phyloP scores from a whole-genome alignment of 2,329 filamentous ascomycete genomes.

The Hyphodiscus sp. region DNA sequence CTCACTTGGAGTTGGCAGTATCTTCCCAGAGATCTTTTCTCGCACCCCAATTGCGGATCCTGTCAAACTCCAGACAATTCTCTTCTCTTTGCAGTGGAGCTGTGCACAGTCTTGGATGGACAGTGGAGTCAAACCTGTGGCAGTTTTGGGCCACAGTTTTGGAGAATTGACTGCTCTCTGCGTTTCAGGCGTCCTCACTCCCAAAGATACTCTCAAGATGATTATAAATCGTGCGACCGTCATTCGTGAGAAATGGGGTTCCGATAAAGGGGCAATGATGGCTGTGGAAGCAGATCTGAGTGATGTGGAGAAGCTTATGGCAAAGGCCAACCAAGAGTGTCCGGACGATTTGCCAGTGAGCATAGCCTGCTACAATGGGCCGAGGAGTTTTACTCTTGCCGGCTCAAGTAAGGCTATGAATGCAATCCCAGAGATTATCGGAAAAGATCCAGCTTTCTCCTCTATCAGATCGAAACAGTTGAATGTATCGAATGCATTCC shows the following conservation, averaged over 20 bases:
- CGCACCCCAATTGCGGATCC: conserved; percentile 4
- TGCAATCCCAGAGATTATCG: conserved; percentile 10
- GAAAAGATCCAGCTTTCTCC: conserved; percentile 14
- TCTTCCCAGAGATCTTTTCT: conserved; percentile 12
- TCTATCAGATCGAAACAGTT: conserved; percentile 17
- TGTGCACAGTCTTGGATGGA: conserved; percentile 15
- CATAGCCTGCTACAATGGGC: conserved; percentile 33
- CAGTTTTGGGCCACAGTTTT: conserved; percentile 33
- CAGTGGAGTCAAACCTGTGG: conserved; percentile 6
- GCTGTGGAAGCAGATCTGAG: conserved; percentile 18
- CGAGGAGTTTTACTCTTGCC: conserved; percentile 27
- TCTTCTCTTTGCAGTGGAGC: conserved; percentile 15
- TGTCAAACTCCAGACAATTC: conserved; percentile 7
- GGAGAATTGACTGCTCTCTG: conserved; percentile 34
- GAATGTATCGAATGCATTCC: conserved; percentile 26
- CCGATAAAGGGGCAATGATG: conserved; percentile 33
- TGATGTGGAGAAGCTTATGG: conserved; percentile 6
- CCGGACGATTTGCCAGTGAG: neutral
- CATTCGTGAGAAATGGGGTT: conserved; percentile 30
- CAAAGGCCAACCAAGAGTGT: neutral
- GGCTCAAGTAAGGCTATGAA: conserved; percentile 26
- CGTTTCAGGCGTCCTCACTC: conserved; percentile 28
- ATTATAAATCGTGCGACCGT: conserved; percentile 29
- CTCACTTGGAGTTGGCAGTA: conserved; percentile 7
- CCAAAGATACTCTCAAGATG: conserved; percentile 29